Conservation (phyloP, 768 basidiomycete species). For the Cytidiella melzeri region DNA sequence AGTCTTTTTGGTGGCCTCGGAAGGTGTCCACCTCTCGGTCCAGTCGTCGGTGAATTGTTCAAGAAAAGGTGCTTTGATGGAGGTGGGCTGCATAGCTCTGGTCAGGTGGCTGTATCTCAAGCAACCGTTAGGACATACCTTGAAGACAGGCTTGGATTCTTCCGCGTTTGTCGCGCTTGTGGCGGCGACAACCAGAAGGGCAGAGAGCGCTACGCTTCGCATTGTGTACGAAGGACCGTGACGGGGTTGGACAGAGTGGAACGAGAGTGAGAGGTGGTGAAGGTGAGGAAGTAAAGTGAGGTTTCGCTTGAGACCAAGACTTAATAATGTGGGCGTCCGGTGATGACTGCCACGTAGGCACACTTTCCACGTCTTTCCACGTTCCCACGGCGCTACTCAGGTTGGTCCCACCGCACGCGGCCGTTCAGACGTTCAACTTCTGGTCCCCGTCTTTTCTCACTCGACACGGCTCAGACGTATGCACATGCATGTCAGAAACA, state of each 20-base stretch:
- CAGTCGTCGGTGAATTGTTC: slow-evolving; percentile 96
- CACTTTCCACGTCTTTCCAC: slow-evolving; percentile 29
- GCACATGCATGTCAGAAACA: slow-evolving; percentile 18
- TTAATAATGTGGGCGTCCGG: slow-evolving; percentile 31
- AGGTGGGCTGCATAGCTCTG: slow-evolving; percentile 48
- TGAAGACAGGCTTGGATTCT: slow-evolving; percentile 62
- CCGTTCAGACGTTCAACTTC: not conserved
- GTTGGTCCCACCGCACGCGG: not conserved
- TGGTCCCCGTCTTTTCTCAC: not conserved
- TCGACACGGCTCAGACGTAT: slow-evolving; percentile 4
- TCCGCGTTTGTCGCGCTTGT: slow-evolving; percentile 53
- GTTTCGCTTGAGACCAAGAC: slow-evolving; percentile 10
- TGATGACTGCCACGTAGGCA: slow-evolving; percentile 38
- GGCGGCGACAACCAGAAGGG: slow-evolving; percentile 61
- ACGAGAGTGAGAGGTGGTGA: slow-evolving; percentile 33
- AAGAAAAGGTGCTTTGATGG: slow-evolving; percentile 82
- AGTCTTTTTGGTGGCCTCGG: slow-evolving; percentile 97
- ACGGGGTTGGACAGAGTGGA: slow-evolving; percentile 29
- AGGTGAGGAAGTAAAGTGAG: slow-evolving; percentile 31
- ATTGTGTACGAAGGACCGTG: slow-evolving; percentile 71
- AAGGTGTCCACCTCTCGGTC: slow-evolving; percentile 90
- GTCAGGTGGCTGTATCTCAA: not conserved
- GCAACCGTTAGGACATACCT: slow-evolving; percentile 38
- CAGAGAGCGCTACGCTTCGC: slow-evolving; percentile 85
- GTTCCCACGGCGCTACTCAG: slow-evolving; percentile 12